These are phyloP conservation scores for Elsinoe perseae DNA, from an alignment of 2,329 filamentous ascomycete genomes.

Conservation along the genomic window DNA sequence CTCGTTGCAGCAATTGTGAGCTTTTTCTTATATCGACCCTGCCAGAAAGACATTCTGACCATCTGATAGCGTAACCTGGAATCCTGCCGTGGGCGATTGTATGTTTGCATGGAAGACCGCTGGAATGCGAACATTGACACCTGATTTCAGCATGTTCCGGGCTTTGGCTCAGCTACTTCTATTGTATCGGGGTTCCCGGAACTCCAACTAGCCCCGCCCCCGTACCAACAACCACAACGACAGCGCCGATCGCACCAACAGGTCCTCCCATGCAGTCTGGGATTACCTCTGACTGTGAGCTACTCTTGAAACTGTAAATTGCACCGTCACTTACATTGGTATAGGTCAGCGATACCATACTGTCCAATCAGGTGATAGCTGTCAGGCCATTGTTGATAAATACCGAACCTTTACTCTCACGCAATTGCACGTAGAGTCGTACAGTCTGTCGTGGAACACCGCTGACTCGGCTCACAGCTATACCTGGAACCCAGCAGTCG, in stretches of 20 bases:
- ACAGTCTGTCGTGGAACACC: no score
- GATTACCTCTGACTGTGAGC: no score
- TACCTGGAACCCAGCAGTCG: constrained; percentile 27
- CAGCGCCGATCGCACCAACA: neutral
- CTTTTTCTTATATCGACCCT: neutral
- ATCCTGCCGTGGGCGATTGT: constrained; percentile 10
- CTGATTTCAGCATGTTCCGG: neutral
- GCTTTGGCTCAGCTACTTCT: constrained; percentile 1
- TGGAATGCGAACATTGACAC: no score
- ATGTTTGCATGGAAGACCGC: no score
- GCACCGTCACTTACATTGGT: neutral
- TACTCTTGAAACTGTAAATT: neutral
- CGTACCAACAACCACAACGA: neutral
- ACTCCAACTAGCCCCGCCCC: neutral
- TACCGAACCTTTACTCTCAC: constrained; percentile 5
- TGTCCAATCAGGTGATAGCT: constrained; percentile 24
- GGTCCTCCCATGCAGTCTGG: neutral
- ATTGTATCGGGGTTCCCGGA: neutral
- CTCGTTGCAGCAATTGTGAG: neutral
- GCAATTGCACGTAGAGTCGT: no score
- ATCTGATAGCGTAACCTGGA: constrained; percentile 1
- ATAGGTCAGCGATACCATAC: constrained; percentile 27
- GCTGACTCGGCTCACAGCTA: no score
- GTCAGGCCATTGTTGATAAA: constrained; percentile 23
- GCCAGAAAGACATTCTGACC: neutral